Percentiles rank a stretch among this genome's conserved stretches.
Evolutionary conservation across 2,329 filamentous ascomycete genomes (phyloP).

Genomic region (Diaporthe citrichinensis): DNA sequence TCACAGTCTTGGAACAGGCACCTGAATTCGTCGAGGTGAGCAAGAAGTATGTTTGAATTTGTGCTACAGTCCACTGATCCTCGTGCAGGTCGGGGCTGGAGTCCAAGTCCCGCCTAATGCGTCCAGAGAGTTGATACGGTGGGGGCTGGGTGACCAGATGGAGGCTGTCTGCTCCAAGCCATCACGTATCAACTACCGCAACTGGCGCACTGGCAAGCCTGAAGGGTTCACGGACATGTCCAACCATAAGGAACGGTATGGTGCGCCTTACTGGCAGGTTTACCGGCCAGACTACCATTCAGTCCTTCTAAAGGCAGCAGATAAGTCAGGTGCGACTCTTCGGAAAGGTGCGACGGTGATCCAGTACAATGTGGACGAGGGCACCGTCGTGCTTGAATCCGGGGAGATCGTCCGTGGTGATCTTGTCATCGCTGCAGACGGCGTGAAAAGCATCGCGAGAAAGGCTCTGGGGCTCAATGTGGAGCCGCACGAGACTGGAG

Average conservation of each 20-base stretch:
- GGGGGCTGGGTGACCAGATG: conserved; percentile 34
- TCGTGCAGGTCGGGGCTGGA: conserved; percentile 20
- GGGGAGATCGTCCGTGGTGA: conserved; percentile 35
- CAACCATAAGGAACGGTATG: conserved; percentile 21
- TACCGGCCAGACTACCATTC: conserved; percentile 40
- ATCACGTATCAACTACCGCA: conserved; percentile 39
- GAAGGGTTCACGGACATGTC: conserved; percentile 38
- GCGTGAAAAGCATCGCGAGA: conserved; percentile 38
- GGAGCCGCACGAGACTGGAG: conserved; percentile 39
- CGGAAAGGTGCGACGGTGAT: conserved; percentile 31
- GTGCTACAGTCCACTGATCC: neutral
- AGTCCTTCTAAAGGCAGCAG: conserved; percentile 32
- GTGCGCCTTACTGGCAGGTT: conserved; percentile 39
- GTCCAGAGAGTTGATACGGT: conserved; percentile 19
- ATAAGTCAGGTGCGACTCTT: conserved; percentile 30
- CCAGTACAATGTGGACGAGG: conserved; percentile 32
- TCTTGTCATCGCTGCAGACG: conserved; percentile 35
- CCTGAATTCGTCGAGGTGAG: conserved; percentile 32
- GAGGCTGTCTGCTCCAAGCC: conserved; percentile 36
- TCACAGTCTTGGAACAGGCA: conserved; percentile 30
- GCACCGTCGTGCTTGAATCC: conserved; percentile 32
- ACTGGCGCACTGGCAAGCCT: conserved; percentile 33
- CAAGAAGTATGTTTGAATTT: neutral
- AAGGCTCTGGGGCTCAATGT: conserved; percentile 34
- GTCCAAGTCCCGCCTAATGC: conserved; percentile 34